These are phyloP conservation scores for Xylariaceae sp. DNA, from an alignment of 2,329 filamentous ascomycete species.

Conservation along the genomic window DNA sequence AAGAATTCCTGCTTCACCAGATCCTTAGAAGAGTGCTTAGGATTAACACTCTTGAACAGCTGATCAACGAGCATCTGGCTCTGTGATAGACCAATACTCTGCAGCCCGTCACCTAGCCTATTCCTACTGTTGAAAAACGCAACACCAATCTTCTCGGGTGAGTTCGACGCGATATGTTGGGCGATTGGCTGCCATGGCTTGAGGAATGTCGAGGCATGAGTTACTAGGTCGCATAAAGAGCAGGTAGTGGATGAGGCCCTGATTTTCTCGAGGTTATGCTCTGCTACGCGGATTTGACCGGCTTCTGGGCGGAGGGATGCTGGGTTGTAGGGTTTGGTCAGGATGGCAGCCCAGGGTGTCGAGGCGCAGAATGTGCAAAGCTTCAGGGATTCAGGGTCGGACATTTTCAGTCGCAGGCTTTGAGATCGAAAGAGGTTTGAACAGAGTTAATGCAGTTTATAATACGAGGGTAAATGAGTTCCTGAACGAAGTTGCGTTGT, in stretches of 20 bases:
- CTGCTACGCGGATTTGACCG: constrained; percentile 9
- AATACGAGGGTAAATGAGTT: too few relatives aligned
- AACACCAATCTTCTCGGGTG: constrained; percentile 13
- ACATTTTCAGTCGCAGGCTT: too few relatives aligned
- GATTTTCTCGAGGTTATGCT: constrained; percentile 16
- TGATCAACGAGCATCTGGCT: constrained; percentile 6
- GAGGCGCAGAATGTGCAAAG: too few relatives aligned
- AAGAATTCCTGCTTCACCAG: constrained; percentile 4
- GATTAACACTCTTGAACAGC: background rate
- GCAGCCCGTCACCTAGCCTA: constrained; percentile 9
- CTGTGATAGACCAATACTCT: constrained; percentile 5
- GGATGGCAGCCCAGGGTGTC: too few relatives aligned
- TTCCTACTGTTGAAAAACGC: constrained; percentile 16
- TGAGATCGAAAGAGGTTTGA: too few relatives aligned
- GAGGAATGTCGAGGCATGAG: constrained; percentile 3
- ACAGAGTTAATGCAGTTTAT: too few relatives aligned
- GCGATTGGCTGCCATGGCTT: constrained; percentile 17
- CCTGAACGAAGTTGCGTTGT: too few relatives aligned
- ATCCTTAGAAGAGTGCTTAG: background rate
- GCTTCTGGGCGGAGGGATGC: too few relatives aligned
- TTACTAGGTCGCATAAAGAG: constrained; percentile 11
- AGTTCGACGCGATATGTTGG: constrained; percentile 6
- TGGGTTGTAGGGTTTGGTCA: too few relatives aligned
- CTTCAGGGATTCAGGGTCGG: too few relatives aligned
- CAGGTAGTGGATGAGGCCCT: constrained; percentile 7